These are phyloP conservation scores for Leishmania tarentolae DNA, from an alignment of 208 protist genomes.

Conservation along the genomic window DNA sequence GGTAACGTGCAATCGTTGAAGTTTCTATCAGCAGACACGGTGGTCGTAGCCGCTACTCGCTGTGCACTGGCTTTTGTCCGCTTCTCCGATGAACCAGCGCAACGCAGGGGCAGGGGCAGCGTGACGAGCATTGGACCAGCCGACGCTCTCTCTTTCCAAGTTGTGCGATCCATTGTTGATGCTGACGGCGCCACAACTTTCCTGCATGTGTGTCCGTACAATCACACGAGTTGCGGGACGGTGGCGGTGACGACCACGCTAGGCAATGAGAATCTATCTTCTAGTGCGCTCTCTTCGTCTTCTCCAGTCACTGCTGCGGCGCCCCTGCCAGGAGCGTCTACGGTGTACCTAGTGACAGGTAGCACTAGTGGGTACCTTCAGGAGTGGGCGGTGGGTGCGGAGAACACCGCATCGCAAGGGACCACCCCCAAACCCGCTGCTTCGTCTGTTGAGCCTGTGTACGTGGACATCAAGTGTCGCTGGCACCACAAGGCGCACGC, in stretches of 20 bases:
- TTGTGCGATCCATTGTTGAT: conserved; percentile 17
- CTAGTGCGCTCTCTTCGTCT: not conserved
- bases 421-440: not conserved
- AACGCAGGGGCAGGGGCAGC: not conserved
- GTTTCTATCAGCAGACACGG: conserved; percentile 21
- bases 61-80: conserved; percentile 25
- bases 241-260: not conserved
- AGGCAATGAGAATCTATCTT: too few relatives aligned
- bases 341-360: conserved; percentile 43
- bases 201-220: conserved; percentile 29
- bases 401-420: not conserved
- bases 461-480: conserved; percentile 22
- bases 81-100: not conserved
- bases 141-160: conserved; percentile 19
- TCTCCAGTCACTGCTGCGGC: not conserved
- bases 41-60: conserved; percentile 24
- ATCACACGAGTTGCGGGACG: not conserved
- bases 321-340: not conserved
- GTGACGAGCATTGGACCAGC: not conserved
- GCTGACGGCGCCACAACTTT: conserved; percentile 26
- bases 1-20: conserved; percentile 20
- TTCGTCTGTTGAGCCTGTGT: not conserved
- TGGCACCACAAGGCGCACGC: conserved; percentile 69
- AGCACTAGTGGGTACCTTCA: conserved; percentile 64
- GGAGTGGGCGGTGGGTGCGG: conserved; percentile 43